A percentile compares a stretch with the other conserved stretches of the same genome.
Evolutionary conservation across 163 green algal genomes (phyloP).

Genomic region (Prototheca wickerhamii): DNA sequence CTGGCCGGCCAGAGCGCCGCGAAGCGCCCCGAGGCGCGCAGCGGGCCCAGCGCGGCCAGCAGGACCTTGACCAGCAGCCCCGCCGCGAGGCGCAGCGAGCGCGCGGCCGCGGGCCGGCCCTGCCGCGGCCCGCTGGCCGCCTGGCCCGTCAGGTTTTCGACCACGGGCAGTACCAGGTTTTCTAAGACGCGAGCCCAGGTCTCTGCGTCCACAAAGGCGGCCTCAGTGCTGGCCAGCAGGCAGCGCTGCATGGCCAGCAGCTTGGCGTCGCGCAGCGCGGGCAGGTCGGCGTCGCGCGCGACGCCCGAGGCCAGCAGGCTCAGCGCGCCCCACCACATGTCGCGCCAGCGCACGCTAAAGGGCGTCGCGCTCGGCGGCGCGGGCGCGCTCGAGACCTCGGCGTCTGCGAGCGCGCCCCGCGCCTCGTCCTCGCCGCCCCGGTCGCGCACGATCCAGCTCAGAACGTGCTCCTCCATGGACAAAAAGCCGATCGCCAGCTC

Average conservation of each 20-base stretch:
- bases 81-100: constrained; percentile 46
- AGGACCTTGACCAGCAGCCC: constrained; percentile 53
- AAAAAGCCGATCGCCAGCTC: constrained; percentile 30
- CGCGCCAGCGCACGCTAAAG: constrained; percentile 23
- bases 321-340: constrained; percentile 53
- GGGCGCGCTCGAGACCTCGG: not conserved
- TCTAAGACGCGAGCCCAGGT: constrained; percentile 29
- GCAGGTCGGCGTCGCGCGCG: constrained; percentile 21
- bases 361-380: not conserved
- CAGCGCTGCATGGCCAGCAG: constrained; percentile 41
- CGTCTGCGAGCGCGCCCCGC: not conserved
- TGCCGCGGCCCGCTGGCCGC: not conserved
- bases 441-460: constrained; percentile 35
- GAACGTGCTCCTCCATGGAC: constrained; percentile 45
- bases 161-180: constrained; percentile 35
- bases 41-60: constrained; percentile 30
- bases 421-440: not conserved
- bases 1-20: constrained; percentile 37
- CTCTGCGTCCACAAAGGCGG: constrained; percentile 17
- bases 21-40: constrained; percentile 34
- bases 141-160: not conserved
- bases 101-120: constrained; percentile 30
- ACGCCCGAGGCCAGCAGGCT: constrained; percentile 30
- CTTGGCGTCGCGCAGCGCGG: constrained; percentile 50
- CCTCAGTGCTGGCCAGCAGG: constrained; percentile 23